Evolutionary conservation across 352 stramenopile species (phyloP), one percentile per base, ranked within the genome.

Genomic region (Salisapilia sapeloensis): DNA sequence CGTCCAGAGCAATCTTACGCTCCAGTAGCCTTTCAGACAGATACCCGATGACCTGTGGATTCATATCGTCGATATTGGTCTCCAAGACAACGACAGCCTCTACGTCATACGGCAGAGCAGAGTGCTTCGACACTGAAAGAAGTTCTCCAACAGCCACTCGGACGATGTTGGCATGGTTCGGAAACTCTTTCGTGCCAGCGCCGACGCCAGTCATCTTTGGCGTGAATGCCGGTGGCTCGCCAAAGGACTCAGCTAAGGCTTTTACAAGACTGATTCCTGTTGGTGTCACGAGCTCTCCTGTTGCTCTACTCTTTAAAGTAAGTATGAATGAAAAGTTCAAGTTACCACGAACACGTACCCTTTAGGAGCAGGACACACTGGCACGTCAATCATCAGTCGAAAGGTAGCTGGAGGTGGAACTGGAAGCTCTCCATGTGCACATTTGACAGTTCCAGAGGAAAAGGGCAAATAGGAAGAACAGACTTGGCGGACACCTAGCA

Each of bases 391-490:
- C 81, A 98, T 90, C 10, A 98, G 54, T 3, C 76, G 77, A 36
- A 97, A 77, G 2, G 93, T 97, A 12, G 93, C 93, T 1, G 89
- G 89, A 12, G 92, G 89, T 9, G 92, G 93, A 22, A 98, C 91
- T 3, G 92, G 92, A 4, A 98, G 53, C 5, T 96, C 47, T n/a
- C 93, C 93, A 44, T 98, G 93, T 52, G 83, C 80, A 17, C 92
- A 97, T 54, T 81, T 84, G 24, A 97, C 90, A 0, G 76, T 95
- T 6, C 92, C 90, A 29, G 94, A 90, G 15, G 87, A 93, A 26
- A 91, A 93, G 4, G 82, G 80, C 16, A 93, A 38, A 13, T 72
- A 60, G 8, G 76, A 82, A 33, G 53, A 74, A 44, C 83, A 80
- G 19, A 94, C 80, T 24, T 93, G 50, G 25, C 86, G 66, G 2